These are phyloP conservation scores for Alternaria rosae DNA, from an alignment of 2,329 filamentous ascomycete species.

Conservation along the genomic window DNA sequence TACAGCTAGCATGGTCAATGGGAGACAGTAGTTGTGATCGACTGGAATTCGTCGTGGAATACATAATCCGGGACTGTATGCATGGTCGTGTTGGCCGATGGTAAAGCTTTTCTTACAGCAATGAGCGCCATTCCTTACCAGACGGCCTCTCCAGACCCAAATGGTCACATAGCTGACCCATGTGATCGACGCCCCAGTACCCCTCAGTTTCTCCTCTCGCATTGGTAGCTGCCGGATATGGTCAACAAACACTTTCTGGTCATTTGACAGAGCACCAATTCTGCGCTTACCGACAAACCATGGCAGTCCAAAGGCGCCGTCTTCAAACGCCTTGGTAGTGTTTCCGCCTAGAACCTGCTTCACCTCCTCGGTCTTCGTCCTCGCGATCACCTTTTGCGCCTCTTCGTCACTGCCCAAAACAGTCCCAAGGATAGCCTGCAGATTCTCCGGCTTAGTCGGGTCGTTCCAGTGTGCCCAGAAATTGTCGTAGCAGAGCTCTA, in stretches of 20 bases:
- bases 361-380: conserved; percentile 48
- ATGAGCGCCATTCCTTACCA: conserved; percentile 48
- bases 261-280: not conserved
- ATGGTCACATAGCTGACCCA: conserved; percentile 63
- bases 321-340: conserved; percentile 59
- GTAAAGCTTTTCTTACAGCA: conserved; percentile 41
- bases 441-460: conserved; percentile 55
- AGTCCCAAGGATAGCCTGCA: conserved; percentile 54
- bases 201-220: conserved; percentile 60
- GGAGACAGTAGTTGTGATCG: not conserved
- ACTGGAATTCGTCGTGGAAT: not conserved
- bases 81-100: not conserved
- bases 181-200: conserved; percentile 69
- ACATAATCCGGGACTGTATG: not conserved
- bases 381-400: conserved; percentile 53
- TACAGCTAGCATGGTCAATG: not conserved
- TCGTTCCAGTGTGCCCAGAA: conserved; percentile 61
- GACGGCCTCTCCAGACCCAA: conserved; percentile 57
- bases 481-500: conserved; percentile 59
- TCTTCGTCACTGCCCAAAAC: conserved; percentile 57
- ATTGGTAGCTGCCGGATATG: conserved; percentile 57
- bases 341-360: conserved; percentile 59
- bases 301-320: conserved; percentile 67
- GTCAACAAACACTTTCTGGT: not conserved
- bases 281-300: conserved; percentile 58